phyloP scores from a whole-genome alignment of 108 stramenopile genomes.

The Ochromonas danica region DNA sequence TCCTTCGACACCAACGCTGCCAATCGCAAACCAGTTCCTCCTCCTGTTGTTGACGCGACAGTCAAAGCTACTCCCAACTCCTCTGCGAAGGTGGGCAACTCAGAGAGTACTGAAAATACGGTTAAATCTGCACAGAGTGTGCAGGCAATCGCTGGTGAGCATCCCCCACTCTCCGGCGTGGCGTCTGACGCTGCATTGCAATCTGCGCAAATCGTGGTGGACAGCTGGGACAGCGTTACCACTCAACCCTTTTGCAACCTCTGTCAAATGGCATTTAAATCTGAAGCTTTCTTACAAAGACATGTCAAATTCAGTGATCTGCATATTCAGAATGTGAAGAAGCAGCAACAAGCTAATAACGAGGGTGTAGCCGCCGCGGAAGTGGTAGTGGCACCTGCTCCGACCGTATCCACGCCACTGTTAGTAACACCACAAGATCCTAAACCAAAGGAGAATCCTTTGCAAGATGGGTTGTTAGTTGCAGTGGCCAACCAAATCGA shows the following conservation, averaged over 20 bases:
- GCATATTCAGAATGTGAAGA: neutral
- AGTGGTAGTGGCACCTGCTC: neutral
- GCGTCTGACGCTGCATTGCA: neutral
- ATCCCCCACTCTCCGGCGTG: too few species aligned
- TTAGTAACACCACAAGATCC: too few species aligned
- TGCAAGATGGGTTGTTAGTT: neutral
- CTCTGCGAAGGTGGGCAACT: neutral
- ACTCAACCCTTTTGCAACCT: neutral
- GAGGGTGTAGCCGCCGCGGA: neutral
- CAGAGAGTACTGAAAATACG: neutral
- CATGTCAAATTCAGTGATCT: slow-evolving; percentile 4
- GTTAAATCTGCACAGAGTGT: neutral
- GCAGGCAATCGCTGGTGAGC: neutral
- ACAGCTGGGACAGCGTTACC: neutral
- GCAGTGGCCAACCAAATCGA: neutral
- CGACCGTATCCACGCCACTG: too few species aligned
- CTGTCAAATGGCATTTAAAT: slow-evolving; percentile 32
- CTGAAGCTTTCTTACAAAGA: neutral
- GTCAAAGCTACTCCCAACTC: neutral
- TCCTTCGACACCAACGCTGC: neutral
- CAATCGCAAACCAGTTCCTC: neutral
- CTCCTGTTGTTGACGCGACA: neutral
- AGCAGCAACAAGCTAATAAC: neutral
- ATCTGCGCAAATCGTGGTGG: neutral
- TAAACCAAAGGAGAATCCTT: neutral